Evolutionary conservation across 1,284 basidiomycete genomes (phyloP), one percentile per base, ranked within the genome.

Genomic region (Xerocomus minutiporus): DNA sequence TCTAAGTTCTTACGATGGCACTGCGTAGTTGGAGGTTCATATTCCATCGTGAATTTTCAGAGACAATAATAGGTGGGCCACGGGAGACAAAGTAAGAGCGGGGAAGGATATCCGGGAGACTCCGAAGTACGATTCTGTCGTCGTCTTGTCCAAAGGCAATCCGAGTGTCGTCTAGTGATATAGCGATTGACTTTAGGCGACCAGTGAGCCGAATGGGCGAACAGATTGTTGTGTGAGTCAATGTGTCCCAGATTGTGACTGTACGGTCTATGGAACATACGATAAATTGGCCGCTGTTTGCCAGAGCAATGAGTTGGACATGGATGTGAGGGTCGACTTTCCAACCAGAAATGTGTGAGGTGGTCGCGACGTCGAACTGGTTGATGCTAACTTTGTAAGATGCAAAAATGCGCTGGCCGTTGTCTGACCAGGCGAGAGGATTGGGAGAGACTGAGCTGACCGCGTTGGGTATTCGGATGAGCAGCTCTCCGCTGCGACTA

Each of bases 71-170:
- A n/a, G 50, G 20, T 26, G 15, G 39, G 9, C 31, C 44, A 9
- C 43, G 47, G 12, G 29, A 26, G 35, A 52, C 34, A 13, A 51
- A 52, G 48, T 52, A 52, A 23, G 51, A 51, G 13, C 36, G 41
- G n/a, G 51, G 51, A 32, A 52, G 48, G 25, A 52, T 31, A 15
- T 44, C 48, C 6, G 15, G 40, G 28, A 52, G 41, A 26, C 44
- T 39, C 28, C 39, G 9, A 13, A 51, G 32, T 15, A 35, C 11
- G 29, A 52, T 52, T 36, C 29, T 50, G 20, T 52, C 46, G 35
- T 52, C 51, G 9, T 43, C 26, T 39, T 51, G 51, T 17, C 51
- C 51, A 44, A 51, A 32, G 20, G 51, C 51, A 39, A 52, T 23
- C 8, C 13, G 42, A 11, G 28, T 43, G 17, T 50, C 51, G 17